These are phyloP conservation scores for Pogostemon cablin DNA, from an alignment of 257 asterid species.

Conservation along the genomic window DNA sequence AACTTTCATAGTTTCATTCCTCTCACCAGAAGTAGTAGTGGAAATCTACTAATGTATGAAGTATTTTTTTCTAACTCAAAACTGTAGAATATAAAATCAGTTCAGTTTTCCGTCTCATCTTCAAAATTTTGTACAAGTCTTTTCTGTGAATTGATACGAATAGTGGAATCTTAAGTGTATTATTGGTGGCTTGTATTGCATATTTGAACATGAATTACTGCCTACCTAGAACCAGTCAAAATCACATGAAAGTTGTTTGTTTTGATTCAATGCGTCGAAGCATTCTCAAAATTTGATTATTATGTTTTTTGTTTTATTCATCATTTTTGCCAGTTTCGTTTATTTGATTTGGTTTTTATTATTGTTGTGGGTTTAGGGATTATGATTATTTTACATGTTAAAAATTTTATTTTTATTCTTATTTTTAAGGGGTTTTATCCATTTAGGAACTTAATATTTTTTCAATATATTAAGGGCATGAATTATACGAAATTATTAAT, in stretches of 20 bases:
- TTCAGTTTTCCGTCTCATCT: neutral
- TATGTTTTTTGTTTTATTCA: no score
- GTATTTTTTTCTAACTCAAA: neutral
- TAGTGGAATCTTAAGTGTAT: conserved; percentile 11
- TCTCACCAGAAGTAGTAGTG: conserved; percentile 7
- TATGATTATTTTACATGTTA: no score
- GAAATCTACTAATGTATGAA: neutral
- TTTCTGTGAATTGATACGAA: neutral
- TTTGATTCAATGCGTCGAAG: no score
- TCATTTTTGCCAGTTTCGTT: no score
- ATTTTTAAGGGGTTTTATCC: no score
- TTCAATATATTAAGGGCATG: no score
- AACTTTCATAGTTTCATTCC: neutral
- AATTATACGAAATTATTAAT: no score
- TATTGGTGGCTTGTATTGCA: neutral
- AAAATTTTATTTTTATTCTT: no score
- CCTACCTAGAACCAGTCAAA: neutral
- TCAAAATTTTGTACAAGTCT: neutral
- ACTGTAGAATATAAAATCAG: neutral
- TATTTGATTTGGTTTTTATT: no score
- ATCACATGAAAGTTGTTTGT: neutral
- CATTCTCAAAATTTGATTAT: no score
- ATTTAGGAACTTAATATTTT: no score
- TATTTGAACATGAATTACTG: neutral
- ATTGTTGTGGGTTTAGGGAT: no score